Percentiles rank a stretch among this genome's conserved stretches.
Conservation (phyloP, 148 eudicot genomes). For the Spergularia marina region DNA sequence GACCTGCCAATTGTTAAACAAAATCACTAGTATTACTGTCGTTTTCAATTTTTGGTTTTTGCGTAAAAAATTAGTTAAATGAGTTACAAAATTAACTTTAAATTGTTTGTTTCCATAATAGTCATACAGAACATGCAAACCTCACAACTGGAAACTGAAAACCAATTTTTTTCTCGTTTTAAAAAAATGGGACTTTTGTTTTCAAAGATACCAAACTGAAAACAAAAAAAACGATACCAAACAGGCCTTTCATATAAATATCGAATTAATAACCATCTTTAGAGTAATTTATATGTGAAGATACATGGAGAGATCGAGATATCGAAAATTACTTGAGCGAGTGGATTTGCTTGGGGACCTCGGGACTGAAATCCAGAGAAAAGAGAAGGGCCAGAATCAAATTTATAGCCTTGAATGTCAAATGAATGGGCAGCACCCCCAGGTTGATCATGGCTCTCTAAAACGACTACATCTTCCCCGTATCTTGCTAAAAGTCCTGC, state of each 20-base stretch:
- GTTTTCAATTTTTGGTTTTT: too few relatives aligned
- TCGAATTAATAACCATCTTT: too few relatives aligned
- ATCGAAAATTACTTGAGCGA: constrained; percentile 73
- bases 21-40: background rate
- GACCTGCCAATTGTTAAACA: constrained; percentile 45
- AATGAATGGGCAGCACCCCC: constrained; percentile 99
- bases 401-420: constrained; percentile 74
- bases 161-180: too few relatives aligned
- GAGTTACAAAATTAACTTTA: too few relatives aligned
- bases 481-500: constrained; percentile 91
- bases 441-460: constrained; percentile 88
- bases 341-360: constrained; percentile 98
- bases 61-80: too few relatives aligned
- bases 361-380: constrained; percentile 96
- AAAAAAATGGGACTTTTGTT: too few relatives aligned
- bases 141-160: too few relatives aligned
- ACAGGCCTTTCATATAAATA: too few relatives aligned
- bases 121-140: too few relatives aligned
- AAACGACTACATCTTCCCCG: constrained; percentile 70
- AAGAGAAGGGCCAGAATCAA: constrained; percentile 95
- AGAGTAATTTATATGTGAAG: background rate
- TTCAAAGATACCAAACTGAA: too few relatives aligned
- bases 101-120: too few relatives aligned
- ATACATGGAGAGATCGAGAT: background rate
- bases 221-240: too few relatives aligned